Conservation (phyloP, 805 yeast genomes). For the Barnettozyma californica region DNA sequence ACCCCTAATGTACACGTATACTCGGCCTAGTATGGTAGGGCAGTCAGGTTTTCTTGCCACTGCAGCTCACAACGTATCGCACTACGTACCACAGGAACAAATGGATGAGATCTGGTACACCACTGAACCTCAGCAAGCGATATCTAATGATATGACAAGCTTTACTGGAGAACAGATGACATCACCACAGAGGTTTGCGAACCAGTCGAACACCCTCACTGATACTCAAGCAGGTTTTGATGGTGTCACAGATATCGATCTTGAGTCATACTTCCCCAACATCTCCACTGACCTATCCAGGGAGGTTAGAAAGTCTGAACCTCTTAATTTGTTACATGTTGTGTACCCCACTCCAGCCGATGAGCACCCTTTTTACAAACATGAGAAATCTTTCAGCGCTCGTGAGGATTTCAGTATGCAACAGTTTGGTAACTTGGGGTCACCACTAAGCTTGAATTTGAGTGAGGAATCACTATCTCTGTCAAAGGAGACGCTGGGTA, state of each 20-base stretch:
- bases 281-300: slow-evolving; percentile 1
- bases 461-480: not conserved
- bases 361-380: not conserved
- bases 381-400: not conserved
- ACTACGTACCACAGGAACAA: not conserved
- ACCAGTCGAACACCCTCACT: not conserved
- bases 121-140: not conserved
- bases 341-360: not conserved
- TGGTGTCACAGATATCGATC: not conserved
- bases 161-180: not conserved
- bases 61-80: not conserved
- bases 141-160: not conserved
- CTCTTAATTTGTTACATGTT: not conserved
- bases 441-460: not conserved
- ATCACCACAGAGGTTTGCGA: not conserved
- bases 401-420: not conserved
- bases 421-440: not conserved
- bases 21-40: not conserved
- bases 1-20: not conserved
- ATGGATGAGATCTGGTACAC: not conserved
- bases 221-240: not conserved
- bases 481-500: not conserved
- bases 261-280: not conserved
- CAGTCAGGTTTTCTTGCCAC: not conserved
- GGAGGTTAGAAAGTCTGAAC: not conserved